Conservation (phyloP, 116 monocot species). For the Cymodocea nodosa region DNA sequence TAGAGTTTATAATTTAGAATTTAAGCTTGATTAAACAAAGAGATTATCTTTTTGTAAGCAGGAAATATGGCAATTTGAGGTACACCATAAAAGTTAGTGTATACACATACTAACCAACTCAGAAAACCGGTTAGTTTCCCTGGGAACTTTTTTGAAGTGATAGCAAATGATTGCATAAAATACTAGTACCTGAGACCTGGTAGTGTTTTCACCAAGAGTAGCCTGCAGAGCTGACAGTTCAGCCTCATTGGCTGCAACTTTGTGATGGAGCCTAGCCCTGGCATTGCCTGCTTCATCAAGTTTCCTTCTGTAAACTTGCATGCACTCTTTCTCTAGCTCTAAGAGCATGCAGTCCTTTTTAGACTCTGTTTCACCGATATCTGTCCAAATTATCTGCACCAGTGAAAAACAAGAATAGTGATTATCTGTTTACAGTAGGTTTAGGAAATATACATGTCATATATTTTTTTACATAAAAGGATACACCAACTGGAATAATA, state of each 20-base stretch:
- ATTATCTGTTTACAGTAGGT: background rate
- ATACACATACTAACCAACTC: too few species aligned
- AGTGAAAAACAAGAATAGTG: background rate
- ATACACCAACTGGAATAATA: too few species aligned
- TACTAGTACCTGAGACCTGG: constrained; percentile 30
- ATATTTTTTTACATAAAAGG: too few species aligned
- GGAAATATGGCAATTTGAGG: too few species aligned
- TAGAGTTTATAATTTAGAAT: too few species aligned
- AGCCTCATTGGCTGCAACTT: constrained; percentile 58
- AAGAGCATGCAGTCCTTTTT: constrained; percentile 56
- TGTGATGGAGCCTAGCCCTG: constrained; percentile 48
- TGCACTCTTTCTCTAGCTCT: constrained; percentile 75
- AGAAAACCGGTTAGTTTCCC: too few species aligned
- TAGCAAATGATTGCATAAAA: too few species aligned
- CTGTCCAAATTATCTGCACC: constrained; percentile 58
- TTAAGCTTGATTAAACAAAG: too few species aligned
- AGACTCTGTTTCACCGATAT: constrained; percentile 56
- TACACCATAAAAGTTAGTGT: too few species aligned
- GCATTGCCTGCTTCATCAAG: constrained; percentile 52
- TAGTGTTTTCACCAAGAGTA: constrained; percentile 52
- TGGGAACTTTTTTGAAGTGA: too few species aligned
- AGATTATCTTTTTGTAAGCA: too few species aligned
- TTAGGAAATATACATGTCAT: too few species aligned
- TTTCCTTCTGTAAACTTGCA: constrained; percentile 55
- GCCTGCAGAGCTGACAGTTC: constrained; percentile 52